Evolutionary conservation across 208 protist genomes (phyloP).

Genomic region (Porcisia deanei): DNA sequence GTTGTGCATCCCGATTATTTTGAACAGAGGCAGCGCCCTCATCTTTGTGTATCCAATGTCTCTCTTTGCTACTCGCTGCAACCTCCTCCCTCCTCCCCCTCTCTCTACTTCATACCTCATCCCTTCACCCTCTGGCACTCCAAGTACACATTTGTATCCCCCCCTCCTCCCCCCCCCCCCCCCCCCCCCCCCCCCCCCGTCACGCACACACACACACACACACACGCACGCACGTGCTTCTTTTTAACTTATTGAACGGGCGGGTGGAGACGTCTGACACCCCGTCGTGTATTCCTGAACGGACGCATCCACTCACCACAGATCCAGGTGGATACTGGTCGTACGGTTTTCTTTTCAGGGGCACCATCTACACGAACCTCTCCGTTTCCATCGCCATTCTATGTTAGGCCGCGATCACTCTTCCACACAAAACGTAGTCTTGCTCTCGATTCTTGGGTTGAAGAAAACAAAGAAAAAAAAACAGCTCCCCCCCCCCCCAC

Average conservation of each 20-base stretch:
- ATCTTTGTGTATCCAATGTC: too few relatives aligned
- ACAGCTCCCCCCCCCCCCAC: not conserved
- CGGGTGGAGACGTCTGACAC: not conserved
- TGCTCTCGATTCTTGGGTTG: not conserved
- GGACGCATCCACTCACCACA: not conserved
- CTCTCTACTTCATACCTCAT: constrained; percentile 4
- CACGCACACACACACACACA: not conserved
- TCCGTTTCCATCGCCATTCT: not conserved
- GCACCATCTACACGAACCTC: not conserved
- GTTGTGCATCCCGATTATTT: too few relatives aligned
- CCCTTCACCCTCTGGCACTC: not conserved
- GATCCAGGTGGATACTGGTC: not conserved
- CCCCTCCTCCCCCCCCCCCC: not conserved
- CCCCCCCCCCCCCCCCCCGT: not conserved
- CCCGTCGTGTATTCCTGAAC: not conserved
- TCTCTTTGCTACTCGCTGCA: too few relatives aligned
- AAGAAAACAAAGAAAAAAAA: too few relatives aligned
- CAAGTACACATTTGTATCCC: not conserved
- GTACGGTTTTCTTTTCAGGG: not conserved
- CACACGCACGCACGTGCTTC: not conserved
- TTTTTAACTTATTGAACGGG: not conserved
- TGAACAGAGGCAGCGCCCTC: too few relatives aligned
- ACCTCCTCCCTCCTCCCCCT: not conserved
- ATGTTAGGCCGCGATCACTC: not conserved
- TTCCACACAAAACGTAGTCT: not conserved